Evolutionary conservation across 2,329 filamentous ascomycete species (phyloP).

Genomic region (Monosporascus sp.): DNA sequence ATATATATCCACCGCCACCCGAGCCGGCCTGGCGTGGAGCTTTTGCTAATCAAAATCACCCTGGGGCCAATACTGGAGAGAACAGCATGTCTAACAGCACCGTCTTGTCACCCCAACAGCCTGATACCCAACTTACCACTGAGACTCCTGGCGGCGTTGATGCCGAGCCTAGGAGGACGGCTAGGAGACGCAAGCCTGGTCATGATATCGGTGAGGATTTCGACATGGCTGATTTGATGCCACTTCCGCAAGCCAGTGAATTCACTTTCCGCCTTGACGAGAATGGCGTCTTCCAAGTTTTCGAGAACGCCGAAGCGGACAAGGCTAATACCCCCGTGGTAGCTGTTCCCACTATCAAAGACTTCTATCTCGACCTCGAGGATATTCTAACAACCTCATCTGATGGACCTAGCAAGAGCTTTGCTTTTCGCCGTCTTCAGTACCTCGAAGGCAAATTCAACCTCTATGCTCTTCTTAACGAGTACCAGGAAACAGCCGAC

Average conservation of each 20-base stretch:
- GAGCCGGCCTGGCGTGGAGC: constrained; percentile 76
- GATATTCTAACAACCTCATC: constrained; percentile 82
- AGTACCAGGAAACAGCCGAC: constrained; percentile 96
- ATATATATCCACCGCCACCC: constrained; percentile 85
- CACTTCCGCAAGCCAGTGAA: constrained; percentile 64
- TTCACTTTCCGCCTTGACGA: constrained; percentile 76
- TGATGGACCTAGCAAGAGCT: constrained; percentile 93
- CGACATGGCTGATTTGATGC: constrained; percentile 68
- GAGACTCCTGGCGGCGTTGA: constrained; percentile 23
- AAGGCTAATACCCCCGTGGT: constrained; percentile 65
- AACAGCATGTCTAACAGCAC: constrained; percentile 45
- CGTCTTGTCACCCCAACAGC: constrained; percentile 29
- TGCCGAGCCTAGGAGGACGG: constrained; percentile 36
- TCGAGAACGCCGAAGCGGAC: constrained; percentile 59
- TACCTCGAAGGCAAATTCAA: constrained; percentile 98
- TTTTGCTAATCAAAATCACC: constrained; percentile 36
- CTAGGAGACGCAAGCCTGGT: constrained; percentile 73
- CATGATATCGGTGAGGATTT: constrained; percentile 92
- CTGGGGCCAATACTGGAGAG: constrained; percentile 28
- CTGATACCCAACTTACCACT: constrained; percentile 20
- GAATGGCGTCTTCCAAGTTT: constrained; percentile 88
- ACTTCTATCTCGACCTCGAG: constrained; percentile 95
- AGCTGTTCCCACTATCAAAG: constrained; percentile 82
- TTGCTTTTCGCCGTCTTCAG: constrained; percentile 88
- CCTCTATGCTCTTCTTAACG: constrained; percentile 85